Conservation (phyloP, 2,329 filamentous ascomycete genomes). For the Helminthosporium solani region DNA sequence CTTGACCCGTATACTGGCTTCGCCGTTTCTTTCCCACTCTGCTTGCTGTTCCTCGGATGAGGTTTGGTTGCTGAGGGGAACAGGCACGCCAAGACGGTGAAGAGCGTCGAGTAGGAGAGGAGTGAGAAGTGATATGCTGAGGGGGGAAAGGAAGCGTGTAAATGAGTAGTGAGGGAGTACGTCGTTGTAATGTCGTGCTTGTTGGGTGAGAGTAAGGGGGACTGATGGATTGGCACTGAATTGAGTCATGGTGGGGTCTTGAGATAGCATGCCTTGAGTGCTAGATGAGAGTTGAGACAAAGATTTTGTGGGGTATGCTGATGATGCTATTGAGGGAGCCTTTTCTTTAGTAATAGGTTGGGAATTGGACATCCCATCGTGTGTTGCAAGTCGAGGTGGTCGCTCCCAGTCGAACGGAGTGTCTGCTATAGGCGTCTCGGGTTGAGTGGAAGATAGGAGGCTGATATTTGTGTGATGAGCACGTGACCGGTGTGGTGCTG, state of each 20-base stretch:
- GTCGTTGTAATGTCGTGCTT: slow-evolving; percentile 82
- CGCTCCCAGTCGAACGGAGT: slow-evolving; percentile 86
- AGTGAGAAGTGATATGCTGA: slow-evolving; percentile 72
- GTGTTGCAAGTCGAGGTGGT: slow-evolving; percentile 54
- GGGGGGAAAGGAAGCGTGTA: slow-evolving; percentile 87
- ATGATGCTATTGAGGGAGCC: neutral
- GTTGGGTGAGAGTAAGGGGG: slow-evolving; percentile 82
- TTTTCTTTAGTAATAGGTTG: slow-evolving; percentile 22
- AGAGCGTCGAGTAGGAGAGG: slow-evolving; percentile 79
- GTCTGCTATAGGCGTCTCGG: slow-evolving; percentile 73
- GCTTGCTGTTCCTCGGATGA: slow-evolving; percentile 19
- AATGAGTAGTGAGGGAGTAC: slow-evolving; percentile 86
- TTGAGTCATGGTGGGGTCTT: slow-evolving; percentile 82
- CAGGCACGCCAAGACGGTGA: slow-evolving; percentile 80
- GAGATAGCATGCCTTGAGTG: slow-evolving; percentile 65
- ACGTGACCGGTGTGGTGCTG: slow-evolving; percentile 34
- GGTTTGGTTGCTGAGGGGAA: slow-evolving; percentile 48
- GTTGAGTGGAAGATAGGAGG: slow-evolving; percentile 77
- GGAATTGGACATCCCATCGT: slow-evolving; percentile 38
- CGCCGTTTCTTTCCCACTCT: slow-evolving; percentile 48
- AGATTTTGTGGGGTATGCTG: slow-evolving; percentile 16
- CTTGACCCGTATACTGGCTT: slow-evolving; percentile 69
- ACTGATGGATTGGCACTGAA: slow-evolving; percentile 79
- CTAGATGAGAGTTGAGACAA: slow-evolving; percentile 36
- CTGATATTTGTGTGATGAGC: slow-evolving; percentile 38